Evolutionary conservation across 148 eudicot species (phyloP).

Genomic region (Nepenthes gracilis): DNA sequence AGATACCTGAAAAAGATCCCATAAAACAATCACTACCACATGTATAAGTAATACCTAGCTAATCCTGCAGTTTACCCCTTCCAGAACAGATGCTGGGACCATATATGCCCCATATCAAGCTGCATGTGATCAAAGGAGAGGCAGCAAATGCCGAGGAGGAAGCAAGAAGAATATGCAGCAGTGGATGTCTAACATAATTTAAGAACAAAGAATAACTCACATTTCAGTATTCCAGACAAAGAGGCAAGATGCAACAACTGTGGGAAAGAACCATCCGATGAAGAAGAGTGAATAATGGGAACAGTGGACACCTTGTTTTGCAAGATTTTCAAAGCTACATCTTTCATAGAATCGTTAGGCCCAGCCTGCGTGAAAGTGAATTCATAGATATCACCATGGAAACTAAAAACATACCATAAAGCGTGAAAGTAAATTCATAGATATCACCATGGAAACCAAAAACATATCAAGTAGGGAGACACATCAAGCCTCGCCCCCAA

Average conservation of each 20-base stretch:
- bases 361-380: slow-evolving; percentile 41
- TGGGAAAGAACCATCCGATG: slow-evolving; percentile 65
- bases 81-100: too few species aligned
- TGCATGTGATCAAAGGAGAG: background rate
- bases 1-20: slow-evolving; percentile 50
- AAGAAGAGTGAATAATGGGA: slow-evolving; percentile 61
- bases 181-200: background rate
- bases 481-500: background rate
- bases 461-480: background rate
- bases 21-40: background rate
- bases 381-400: background rate
- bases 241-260: slow-evolving; percentile 83
- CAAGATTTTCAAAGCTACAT: slow-evolving; percentile 63
- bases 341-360: slow-evolving; percentile 66
- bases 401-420: background rate
- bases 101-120: too few species aligned
- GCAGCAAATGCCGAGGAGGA: background rate
- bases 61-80: too few species aligned
- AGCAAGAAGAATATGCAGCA: background rate
- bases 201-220: slow-evolving; percentile 25
- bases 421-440: slow-evolving; percentile 6
- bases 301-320: slow-evolving; percentile 65
- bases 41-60: background rate
- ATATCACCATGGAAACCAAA: background rate
- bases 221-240: slow-evolving; percentile 69